Evolutionary conservation across 2,329 filamentous ascomycete species (phyloP).

Genomic region (Truncatella angustata): DNA sequence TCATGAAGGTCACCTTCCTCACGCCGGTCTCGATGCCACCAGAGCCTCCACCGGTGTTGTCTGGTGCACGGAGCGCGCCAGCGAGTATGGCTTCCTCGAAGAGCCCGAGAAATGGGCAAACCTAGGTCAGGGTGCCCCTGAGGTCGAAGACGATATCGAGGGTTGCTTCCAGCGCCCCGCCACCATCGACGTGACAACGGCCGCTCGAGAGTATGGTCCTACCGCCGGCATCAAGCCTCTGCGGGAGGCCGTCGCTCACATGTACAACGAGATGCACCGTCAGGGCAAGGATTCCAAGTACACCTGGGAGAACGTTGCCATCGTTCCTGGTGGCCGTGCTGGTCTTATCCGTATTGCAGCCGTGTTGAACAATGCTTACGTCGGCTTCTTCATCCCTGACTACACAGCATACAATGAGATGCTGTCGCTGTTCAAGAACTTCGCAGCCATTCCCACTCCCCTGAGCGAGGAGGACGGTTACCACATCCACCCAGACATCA

Average conservation of each 20-base stretch:
- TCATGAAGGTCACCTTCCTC: constrained; percentile 86
- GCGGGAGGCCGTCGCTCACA: constrained; percentile 80
- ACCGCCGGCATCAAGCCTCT: constrained; percentile 92
- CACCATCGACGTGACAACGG: constrained; percentile 73
- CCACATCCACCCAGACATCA: constrained; percentile 90
- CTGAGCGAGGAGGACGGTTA: constrained; percentile 84
- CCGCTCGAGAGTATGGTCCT: constrained; percentile 85
- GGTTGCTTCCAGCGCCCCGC: constrained; percentile 84
- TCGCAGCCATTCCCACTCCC: constrained; percentile 83
- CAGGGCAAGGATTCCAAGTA: constrained; percentile 86
- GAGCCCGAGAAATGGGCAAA: constrained; percentile 86
- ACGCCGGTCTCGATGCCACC: constrained; percentile 85
- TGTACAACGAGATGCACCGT: constrained; percentile 93
- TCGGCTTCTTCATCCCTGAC: constrained; percentile 92
- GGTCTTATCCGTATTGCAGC: constrained; percentile 93
- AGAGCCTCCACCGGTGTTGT: constrained; percentile 91
- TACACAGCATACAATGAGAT: constrained; percentile 99
- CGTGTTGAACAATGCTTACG: constrained; percentile 86
- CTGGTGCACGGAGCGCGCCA: constrained; percentile 85
- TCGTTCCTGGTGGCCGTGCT: constrained; percentile 89
- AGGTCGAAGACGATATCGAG: constrained; percentile 89
- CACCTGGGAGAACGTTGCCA: constrained; percentile 96
- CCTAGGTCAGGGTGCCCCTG: constrained; percentile 87
- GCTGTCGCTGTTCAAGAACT: constrained; percentile 92
- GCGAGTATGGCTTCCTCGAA: constrained; percentile 84